Percentiles rank a stretch among this genome's conserved stretches.
Evolutionary conservation across 2,329 filamentous ascomycete species (phyloP).

Genomic region (Teratosphaeria viscida): DNA sequence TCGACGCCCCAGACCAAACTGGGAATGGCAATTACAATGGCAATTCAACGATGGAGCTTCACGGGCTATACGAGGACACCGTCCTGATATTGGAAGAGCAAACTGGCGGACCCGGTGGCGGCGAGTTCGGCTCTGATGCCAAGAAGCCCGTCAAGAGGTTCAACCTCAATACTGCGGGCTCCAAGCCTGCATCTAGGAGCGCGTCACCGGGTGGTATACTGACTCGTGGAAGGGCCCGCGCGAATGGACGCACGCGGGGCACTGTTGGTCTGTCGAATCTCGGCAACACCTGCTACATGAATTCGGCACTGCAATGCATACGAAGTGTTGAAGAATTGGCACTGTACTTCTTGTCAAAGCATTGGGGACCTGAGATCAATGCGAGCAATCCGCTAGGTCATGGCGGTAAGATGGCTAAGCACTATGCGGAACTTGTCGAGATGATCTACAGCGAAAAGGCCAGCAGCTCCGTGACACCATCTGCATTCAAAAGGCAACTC

Average conservation of each 20-base stretch:
- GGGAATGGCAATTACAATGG: constrained; percentile 70
- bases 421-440: constrained; percentile 66
- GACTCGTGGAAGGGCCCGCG: constrained; percentile 62
- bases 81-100: constrained; percentile 78
- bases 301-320: constrained; percentile 89
- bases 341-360: constrained; percentile 69
- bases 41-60: constrained; percentile 51
- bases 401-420: constrained; percentile 73
- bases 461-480: constrained; percentile 61
- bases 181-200: constrained; percentile 31
- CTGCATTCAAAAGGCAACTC: constrained; percentile 71
- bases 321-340: constrained; percentile 88
- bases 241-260: constrained; percentile 60
- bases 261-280: constrained; percentile 79
- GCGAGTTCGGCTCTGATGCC: constrained; percentile 46
- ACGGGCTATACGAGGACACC: constrained; percentile 61
- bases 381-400: constrained; percentile 74
- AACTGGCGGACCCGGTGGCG: constrained; percentile 43
- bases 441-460: constrained; percentile 65
- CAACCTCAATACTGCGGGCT: constrained; percentile 26
- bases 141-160: constrained; percentile 33
- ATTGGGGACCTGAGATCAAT: constrained; percentile 75
- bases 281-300: constrained; percentile 99
- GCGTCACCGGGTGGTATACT: constrained; percentile 42
- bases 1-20: constrained; percentile 58